Base-by-base conservation (phyloP, 768 basidiomycete genomes). In the Pseudohyphozyma bogoriensis region DNA sequence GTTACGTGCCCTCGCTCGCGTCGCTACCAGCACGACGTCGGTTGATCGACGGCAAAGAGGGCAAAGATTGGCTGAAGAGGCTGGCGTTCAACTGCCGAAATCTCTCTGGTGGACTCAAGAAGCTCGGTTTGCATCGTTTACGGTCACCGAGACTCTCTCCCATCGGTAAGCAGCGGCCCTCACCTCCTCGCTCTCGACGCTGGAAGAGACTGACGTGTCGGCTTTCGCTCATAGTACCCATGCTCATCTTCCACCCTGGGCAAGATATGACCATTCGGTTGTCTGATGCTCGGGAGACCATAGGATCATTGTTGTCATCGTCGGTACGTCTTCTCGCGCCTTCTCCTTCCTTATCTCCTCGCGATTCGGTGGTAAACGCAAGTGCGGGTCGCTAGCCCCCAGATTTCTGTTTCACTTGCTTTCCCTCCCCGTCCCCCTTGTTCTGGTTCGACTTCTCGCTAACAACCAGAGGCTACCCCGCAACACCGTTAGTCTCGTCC, bases 21-120 rank as follows among this genome's bases (percentile, higher is more conserved):
- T 67, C 73, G 44, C 82, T 96, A 26, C 83, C 89, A 3, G 77
- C 81, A 0, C 70, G 78, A 12, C n/a, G n/a, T n/a, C n/a, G n/a
- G n/a, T 79, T 95, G 49, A 78, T 84, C 26, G 87, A 90, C 33
- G 93, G 95, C 35, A 75, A 79, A 0, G 92, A 97, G 75, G 93
- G 95, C 16, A 77, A 78, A 35, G 80, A 82, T 65, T 84, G 95
- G 31, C 78, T 97, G 8, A 83, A 84, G 40, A 82, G 95, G 26
- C 79, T 99, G 40, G 90, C 92, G 1, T 99, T 99, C 80, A 97
- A 97, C 78, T 80, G 87, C n/a, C 83, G 90, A 24, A 97, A 97
- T 76, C 84, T 99, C 52, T 85, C 86, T 64, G 80, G 80, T 8
- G 93, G 84, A 1, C 79, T 99, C 57, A 78, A 81, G 68, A 92